Percentiles rank a stretch among this genome's conserved stretches.
These are phyloP conservation scores for Magnaporthiopsis poae DNA, from an alignment of 2,329 filamentous ascomycete genomes.

Conservation along the genomic window DNA sequence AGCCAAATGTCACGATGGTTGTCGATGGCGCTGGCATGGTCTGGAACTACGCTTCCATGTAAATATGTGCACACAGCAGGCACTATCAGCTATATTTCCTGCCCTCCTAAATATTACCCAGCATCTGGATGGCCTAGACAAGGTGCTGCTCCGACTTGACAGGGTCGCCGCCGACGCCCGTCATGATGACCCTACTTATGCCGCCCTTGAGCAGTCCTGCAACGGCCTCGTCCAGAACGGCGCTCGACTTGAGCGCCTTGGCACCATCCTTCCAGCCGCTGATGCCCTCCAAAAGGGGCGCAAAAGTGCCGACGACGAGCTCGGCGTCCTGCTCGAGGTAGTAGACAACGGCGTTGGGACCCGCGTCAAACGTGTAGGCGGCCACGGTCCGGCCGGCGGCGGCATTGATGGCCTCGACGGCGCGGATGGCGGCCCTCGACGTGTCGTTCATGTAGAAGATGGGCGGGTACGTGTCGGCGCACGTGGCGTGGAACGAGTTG, in stretches of 20 bases:
- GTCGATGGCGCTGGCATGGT: no score
- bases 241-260: conserved; percentile 28
- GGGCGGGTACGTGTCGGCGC: conserved; percentile 87
- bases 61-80: no score
- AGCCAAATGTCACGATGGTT: no score
- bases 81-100: no score
- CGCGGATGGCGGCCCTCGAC: conserved; percentile 72
- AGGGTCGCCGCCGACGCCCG: conserved; percentile 82
- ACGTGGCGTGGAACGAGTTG: conserved; percentile 93
- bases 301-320: conserved; percentile 68
- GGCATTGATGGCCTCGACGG: conserved; percentile 81
- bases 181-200: conserved; percentile 81
- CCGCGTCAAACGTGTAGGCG: conserved; percentile 95
- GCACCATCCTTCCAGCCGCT: conserved; percentile 61
- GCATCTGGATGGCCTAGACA: conserved; percentile 33
- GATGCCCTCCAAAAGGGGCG: conserved; percentile 51
- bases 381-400: conserved; percentile 69
- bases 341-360: conserved; percentile 94
- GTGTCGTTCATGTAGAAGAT: conserved; percentile 99
- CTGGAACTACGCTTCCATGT: neutral
- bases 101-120: neutral
- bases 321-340: conserved; percentile 72
- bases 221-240: conserved; percentile 57
- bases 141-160: conserved; percentile 68
- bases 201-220: conserved; percentile 61